Base-by-base conservation (phyloP, 2,329 filamentous ascomycete genomes). In the Rutstroemia sp. region DNA sequence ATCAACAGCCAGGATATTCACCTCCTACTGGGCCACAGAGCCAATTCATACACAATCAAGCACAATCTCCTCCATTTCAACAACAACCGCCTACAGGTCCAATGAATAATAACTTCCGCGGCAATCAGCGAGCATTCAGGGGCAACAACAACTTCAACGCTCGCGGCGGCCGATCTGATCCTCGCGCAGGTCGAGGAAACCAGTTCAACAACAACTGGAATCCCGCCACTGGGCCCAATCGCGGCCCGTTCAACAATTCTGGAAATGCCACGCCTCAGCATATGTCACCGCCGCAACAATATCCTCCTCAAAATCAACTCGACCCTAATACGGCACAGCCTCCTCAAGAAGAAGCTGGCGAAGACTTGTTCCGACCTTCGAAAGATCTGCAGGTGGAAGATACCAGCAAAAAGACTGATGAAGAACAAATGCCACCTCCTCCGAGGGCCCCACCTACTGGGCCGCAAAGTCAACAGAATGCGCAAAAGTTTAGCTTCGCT, bases 401-500 rank as follows among this genome's bases (percentile, higher is more conserved):
- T 65, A 77, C 65, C 60, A 73, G 71, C 48, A 71, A 76, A 21
- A 79, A 81, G 50, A 72, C 75, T 52, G 71, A 73, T 48, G 68
- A 72, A 21, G 77, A 80, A 56, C 74, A 77, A 54, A 80, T 82
- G 72, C 78, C 78, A 30, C 79, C 79, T 19, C 77, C 81, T 10
- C 50, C 12, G 56, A 79, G 80, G 57, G 75, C 67, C n/a, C 69
- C 73, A 12, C 74, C 78, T 37, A 72, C 74, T 4, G 70, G 70
- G 16, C 70, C 73, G 1, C 73, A 75, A 54, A 65, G 57, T 39
- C 66, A 67, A 45, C 65, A 69, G 54, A 66, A 64, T 51, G 68
- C 69, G 49, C 83, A 83, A 46, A 94, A 92, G 72, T 95, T 96
- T 67, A 95, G 90, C 69, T 97, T 97, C 70, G 90, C 91, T 1